Evolutionary conservation across 2,329 filamentous ascomycete genomes (phyloP), one percentile per base, ranked within the genome.

Genomic region (Acrodontium crateriforme): DNA sequence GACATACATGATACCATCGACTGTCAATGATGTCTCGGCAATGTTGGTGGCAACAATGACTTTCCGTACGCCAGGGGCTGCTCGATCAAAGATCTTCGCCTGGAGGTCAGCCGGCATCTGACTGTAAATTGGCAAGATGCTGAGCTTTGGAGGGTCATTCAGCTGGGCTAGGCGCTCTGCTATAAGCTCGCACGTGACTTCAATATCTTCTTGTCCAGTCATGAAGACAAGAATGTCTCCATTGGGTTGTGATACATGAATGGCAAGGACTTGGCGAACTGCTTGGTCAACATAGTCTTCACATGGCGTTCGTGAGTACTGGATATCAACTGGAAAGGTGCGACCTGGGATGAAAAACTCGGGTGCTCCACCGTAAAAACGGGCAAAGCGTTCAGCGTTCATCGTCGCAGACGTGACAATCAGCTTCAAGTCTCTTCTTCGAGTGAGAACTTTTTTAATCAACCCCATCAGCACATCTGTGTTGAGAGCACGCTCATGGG

Each of bases 11-110:
- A 98, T 98, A 40, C 89, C 89, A 49, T 98, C 89, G 5, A 98
- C 89, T 0, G 89, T 98, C 59, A 98, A 63, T 65, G 84, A 93
- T 0, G 89, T 98, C 55, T 98, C 89, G 2, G 89, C 89, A 54
- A 98, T 98, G 47, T 98, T 98, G 17, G 89, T 98, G 1, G 91
- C 89, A 21, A 98, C 87, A 39, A 98, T 93, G 45, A 93, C 91
- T 52, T 98, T 98, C 33, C 89, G 75, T 4, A 93, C 85, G 1
- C 89, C 89, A 0, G 85, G 78, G 2, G 81, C 65, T 2, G 91
- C 89, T 40, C 77, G 74, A 49, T 98, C 87, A 45, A 98, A 98
- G 40, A 98, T 98, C 56, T 91, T 95, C 34, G 89, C 83, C 55
- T 98, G 91, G 18, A 98, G 62, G 53, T 98, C 91, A 18, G 89